Evolutionary conservation across 2,329 filamentous ascomycete species (phyloP), one percentile per base, ranked within the genome.

Genomic region (Ceratocystis destructans): DNA sequence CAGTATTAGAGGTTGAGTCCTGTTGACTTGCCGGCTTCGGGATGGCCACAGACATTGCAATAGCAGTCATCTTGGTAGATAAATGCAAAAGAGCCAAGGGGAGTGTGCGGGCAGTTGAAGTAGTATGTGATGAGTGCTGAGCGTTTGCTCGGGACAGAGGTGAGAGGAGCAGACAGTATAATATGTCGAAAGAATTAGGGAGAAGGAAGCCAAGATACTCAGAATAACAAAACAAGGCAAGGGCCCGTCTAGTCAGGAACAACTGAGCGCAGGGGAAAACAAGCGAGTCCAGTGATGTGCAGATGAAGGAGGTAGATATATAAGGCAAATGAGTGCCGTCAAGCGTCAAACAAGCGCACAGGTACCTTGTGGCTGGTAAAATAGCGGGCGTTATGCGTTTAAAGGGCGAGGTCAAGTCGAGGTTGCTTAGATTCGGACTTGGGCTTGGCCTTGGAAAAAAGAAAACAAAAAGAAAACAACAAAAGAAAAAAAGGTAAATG

Each of bases 31-130:
- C 53, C 31, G 53, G 28, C 57, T 64, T 62, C 28, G 65, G 65
- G 28, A 67, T 67, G 15, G 65, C 41, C 22, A 67, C 55, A 31
- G 65, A 67, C 48, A 53, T 64, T 64, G 65, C 65, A 44, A 67
- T 48, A 20, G 61, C 62, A 31, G 65, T 62, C 65, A 67, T 67
- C 37, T 41, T 41, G 37, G 37, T 41, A 41, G 10, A 41, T 1
- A 10, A 41, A 41, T 41, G 4, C 10, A 15, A 15, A 41, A 41
- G 37, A 15, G 37, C 5, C 12, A 15, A 41, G 33, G 17, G 45
- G 45, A 25, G 31, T 55, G 22, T 22, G 31, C 7, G 3, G 10
- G 59, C 8, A 7, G 22, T n/a, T 22, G 12, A 25, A 50, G n/a
- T 50, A 20, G 48, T 50, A 12, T 50, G 46, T 50, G 48, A n/a